Percentiles rank a stretch among this genome's conserved stretches.
Conservation (phyloP, 2,329 filamentous ascomycete species). For the Cryphonectria nitschkei region DNA sequence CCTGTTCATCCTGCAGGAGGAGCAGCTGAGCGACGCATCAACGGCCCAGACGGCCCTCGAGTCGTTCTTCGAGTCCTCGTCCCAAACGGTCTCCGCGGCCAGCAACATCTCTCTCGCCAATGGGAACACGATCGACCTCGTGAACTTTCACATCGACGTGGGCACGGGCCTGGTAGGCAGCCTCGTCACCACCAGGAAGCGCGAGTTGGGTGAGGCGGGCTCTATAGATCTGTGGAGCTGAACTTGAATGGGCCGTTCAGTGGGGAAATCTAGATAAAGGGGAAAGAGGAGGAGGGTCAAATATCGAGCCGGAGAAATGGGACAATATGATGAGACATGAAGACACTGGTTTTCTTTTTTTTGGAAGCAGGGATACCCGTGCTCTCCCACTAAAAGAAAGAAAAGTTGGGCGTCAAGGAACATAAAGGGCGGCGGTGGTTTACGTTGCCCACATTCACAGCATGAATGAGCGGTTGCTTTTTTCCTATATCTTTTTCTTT, state of each 20-base stretch:
- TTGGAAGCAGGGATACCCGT: not conserved
- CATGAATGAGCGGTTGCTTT: conserved; percentile 2
- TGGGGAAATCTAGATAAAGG: not conserved
- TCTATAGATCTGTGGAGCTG: conserved; percentile 5
- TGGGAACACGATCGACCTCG: conserved; percentile 54
- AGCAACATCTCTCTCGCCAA: conserved; percentile 42
- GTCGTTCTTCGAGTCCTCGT: conserved; percentile 53
- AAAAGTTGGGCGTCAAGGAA: not conserved
- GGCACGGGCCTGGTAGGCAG: conserved; percentile 37
- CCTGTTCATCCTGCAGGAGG: conserved; percentile 63
- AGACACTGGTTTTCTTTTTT: not conserved
- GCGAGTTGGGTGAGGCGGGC: conserved; percentile 10
- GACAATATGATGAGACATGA: conserved; percentile 3
- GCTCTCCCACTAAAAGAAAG: not conserved
- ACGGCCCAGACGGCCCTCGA: conserved; percentile 59
- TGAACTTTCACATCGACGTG: conserved; percentile 49
- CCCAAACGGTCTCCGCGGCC: conserved; percentile 39
- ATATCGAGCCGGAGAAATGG: not conserved
- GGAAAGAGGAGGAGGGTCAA: not conserved
- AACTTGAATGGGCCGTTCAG: not conserved
- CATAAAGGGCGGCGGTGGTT: not conserved
- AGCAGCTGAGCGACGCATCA: conserved; percentile 54
- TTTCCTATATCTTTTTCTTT: not conserved
- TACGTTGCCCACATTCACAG: conserved; percentile 5
- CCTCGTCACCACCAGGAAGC: conserved; percentile 18